Evolutionary conservation across 495 filamentous ascomycete species (phyloP), one percentile per base, ranked within the genome.

Genomic region (Talaromyces ruber): DNA sequence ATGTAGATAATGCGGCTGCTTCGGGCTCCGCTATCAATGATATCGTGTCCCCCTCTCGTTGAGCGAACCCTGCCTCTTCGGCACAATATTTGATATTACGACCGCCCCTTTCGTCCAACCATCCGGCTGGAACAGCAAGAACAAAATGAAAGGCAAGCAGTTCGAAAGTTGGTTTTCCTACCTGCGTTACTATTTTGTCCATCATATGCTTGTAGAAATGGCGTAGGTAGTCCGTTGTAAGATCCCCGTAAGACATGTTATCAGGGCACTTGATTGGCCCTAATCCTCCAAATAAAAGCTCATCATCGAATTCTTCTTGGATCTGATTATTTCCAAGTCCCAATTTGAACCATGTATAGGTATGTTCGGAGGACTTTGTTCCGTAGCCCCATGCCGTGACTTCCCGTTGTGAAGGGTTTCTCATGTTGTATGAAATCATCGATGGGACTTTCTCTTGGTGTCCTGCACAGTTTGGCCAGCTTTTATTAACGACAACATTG

Each of bases 1-100:
- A 51, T 0, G 47, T 57, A 5, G 66, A 58, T 2, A 65, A 39
- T 0, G 64, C 63, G 0, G 83, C 83, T 0, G 82, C 83, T 67
- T 86, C 84, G 0, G 83, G 85, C 66, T 87, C 84, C 5, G 76
- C 79, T n/a, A 86, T 79, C 30, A 86, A 62, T 51, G 72, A 72
- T 47, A 83, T 70, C 16, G 65, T 72, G 28, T 71, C 67, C 1
- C 16, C 14, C 6, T 59, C 29, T 1, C 67, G 58, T 6, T 67
- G 69, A 6, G 74, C 79, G 64, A 87, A 77, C 0, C 84, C 84
- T 1, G 83, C 83, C 24, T 63, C 63, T 59, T 68, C 57, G 6
- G 77, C 77, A 24, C 79, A 80, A 16, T 69, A 53, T 1, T 72
- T 50, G 6, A 65, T 71, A 1, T 51, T 34, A 6, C 51, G n/a